Percentiles rank a stretch among this genome's conserved stretches.
Conservation (phyloP, 495 filamentous ascomycete species). For the Penicillium canescens region DNA sequence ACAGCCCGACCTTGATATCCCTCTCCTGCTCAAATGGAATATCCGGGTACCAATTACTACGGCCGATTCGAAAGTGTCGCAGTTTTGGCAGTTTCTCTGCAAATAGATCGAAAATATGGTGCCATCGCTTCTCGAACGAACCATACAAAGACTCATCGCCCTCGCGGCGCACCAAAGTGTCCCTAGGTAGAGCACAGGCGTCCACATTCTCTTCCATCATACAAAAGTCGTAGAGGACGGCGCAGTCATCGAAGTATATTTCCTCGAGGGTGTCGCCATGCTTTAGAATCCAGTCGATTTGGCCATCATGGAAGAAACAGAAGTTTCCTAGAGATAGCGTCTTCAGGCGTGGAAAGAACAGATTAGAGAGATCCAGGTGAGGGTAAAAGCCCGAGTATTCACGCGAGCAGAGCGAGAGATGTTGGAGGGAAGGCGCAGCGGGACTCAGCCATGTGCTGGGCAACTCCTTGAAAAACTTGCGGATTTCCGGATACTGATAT, state of each 20-base stretch:
- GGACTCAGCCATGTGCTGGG: slow-evolving; percentile 5
- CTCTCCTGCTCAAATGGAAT: slow-evolving; percentile 9
- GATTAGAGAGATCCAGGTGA: slow-evolving; percentile 1
- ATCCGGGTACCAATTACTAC: slow-evolving; percentile 1
- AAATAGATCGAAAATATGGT: slow-evolving; percentile 11
- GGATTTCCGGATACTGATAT: slow-evolving; percentile 3
- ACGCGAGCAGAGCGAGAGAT: slow-evolving; percentile 7
- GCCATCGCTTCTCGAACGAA: slow-evolving; percentile 9
- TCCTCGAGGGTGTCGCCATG: slow-evolving; percentile 14
- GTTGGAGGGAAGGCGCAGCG: background rate
- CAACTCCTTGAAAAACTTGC: slow-evolving; percentile 5
- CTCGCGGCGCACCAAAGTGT: background rate
- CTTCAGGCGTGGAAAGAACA: slow-evolving; percentile 6
- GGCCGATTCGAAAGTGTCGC: slow-evolving; percentile 7
- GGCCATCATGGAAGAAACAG: slow-evolving; percentile 1
- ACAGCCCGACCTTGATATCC: slow-evolving; percentile 6
- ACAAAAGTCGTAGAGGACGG: slow-evolving; percentile 10
- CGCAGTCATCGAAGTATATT: slow-evolving; percentile 19
- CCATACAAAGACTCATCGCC: background rate
- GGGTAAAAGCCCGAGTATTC: slow-evolving; percentile 8
- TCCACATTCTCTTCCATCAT: slow-evolving; percentile 8
- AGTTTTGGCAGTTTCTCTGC: slow-evolving; percentile 4
- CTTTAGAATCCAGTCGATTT: slow-evolving; percentile 14
- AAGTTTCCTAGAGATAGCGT: slow-evolving; percentile 6
- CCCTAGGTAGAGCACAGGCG: slow-evolving; percentile 2